These are phyloP conservation scores for Gastroboletus turbinatus DNA, from an alignment of 1,284 basidiomycete species.

Conservation along the genomic window DNA sequence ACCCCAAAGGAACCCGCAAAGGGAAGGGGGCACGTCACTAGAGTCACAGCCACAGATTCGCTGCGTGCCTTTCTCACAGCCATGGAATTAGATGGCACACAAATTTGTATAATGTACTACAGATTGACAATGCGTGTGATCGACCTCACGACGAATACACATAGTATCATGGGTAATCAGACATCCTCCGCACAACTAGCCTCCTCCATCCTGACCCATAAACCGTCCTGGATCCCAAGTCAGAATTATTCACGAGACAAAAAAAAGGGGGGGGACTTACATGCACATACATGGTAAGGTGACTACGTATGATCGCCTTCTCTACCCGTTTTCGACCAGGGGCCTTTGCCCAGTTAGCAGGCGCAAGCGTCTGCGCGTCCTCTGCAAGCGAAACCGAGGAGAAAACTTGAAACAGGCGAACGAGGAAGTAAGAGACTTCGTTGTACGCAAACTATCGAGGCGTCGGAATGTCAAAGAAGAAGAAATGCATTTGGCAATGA, in stretches of 20 bases:
- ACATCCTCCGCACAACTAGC: neutral
- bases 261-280: constrained; percentile 16
- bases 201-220: constrained; percentile 23
- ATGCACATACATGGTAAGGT: constrained; percentile 54
- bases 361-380: constrained; percentile 39
- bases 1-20: too few species aligned
- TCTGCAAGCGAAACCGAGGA: constrained; percentile 35
- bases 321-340: constrained; percentile 30
- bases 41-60: too few species aligned
- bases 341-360: constrained; percentile 29
- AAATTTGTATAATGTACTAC: neutral
- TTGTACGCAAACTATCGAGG: constrained; percentile 41
- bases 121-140: neutral
- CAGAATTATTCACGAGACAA: neutral
- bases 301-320: constrained; percentile 34
- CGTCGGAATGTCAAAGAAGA: neutral
- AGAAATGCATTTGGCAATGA: neutral
- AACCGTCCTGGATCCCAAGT: constrained; percentile 8
- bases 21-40: too few species aligned
- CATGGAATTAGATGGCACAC: too few species aligned
- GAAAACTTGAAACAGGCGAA: constrained; percentile 43
- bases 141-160: neutral
- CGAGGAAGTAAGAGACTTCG: constrained; percentile 41
- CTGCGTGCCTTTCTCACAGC: too few species aligned
- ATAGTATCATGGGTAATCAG: neutral